Percentiles rank a stretch among this genome's conserved stretches.
These are phyloP conservation scores for Parathielavia appendiculata DNA, from an alignment of 495 filamentous ascomycete genomes.

Conservation along the genomic window DNA sequence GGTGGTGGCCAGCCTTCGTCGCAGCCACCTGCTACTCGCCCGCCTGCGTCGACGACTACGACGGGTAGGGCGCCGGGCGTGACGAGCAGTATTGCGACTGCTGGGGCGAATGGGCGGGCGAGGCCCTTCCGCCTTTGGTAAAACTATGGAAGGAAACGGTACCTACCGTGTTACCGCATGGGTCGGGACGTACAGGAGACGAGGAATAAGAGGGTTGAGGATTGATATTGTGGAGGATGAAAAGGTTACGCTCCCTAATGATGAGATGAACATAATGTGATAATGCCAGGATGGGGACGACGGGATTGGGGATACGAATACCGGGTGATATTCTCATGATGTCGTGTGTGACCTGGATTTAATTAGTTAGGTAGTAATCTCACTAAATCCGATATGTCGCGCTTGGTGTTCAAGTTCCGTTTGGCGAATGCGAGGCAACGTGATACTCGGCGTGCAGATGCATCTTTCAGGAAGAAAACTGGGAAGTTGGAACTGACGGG, in stretches of 20 bases:
- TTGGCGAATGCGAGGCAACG: not conserved
- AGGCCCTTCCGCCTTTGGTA: slow-evolving; percentile 10
- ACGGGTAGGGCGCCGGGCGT: not conserved
- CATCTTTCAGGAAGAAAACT: not conserved
- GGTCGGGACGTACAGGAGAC: no score
- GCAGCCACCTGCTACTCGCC: not conserved
- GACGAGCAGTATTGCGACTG: slow-evolving; percentile 1
- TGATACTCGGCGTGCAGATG: not conserved
- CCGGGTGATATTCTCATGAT: no score
- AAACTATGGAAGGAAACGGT: not conserved
- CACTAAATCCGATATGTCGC: not conserved
- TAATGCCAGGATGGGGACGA: not conserved
- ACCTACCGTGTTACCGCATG: no score
- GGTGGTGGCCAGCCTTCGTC: not conserved
- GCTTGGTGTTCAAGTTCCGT: not conserved
- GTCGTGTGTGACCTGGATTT: not conserved
- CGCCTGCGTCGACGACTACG: not conserved
- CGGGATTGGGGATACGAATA: not conserved
- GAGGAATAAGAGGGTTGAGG: no score
- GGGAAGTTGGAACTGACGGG: not conserved
- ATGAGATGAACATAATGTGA: not conserved
- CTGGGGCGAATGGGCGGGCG: not conserved
- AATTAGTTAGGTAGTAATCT: not conserved
- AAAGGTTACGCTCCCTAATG: not conserved
- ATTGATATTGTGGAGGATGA: not conserved